Base-by-base conservation (phyloP, 2,329 filamentous ascomycete genomes). In the Lizonia empirigonia region DNA sequence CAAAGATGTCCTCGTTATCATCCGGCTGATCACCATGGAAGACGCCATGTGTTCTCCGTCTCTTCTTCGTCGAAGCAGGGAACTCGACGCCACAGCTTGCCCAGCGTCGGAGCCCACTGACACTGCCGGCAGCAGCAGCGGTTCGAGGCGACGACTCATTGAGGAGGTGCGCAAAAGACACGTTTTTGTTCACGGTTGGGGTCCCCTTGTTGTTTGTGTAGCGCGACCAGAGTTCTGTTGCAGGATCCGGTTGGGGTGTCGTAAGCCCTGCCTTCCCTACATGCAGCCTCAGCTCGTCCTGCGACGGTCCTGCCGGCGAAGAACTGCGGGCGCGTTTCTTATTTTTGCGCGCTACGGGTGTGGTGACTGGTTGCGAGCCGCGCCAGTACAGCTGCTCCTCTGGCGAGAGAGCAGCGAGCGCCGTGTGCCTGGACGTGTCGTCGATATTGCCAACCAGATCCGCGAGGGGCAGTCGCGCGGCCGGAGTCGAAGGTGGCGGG, bases 321-420 rank as follows among this genome's bases (percentile, higher is more conserved):
- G 78, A 80, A 59, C 77, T 80, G 50, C 73, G 66, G 4, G 77
- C 76, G 35, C 78, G 71, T 60, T 78, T 78, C 45, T 73, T 72
- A 56, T 74, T 73, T 36, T 74, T 73, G 27, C 74, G 71, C 2
- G 62, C 58, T 1, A 78, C 64, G 13, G 77, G 76, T 16, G 77
- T 74, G 29, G 71, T 69, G 7, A 72, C 66, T 5, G 75, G 75
- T 56, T 76, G 77, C 10, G 77, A 77, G 12, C 69, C 69, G 32
- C 83, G 79, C 84, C 84, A 87, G 39, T 79, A 77, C 35, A 87
- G 76, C 62, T 84, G 80, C 55, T 86, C 84, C 56, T 85, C 80
- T 0, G 84, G 84, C 1, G 83, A 85, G 15, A 75, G 67, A n/a
- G 75, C 70, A 16, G 78, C 75, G 42, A 74, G 75, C 20, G 75